phyloP scores from a whole-genome alignment of 306 rosid genomes.

The Lathyrus oleraceus region DNA sequence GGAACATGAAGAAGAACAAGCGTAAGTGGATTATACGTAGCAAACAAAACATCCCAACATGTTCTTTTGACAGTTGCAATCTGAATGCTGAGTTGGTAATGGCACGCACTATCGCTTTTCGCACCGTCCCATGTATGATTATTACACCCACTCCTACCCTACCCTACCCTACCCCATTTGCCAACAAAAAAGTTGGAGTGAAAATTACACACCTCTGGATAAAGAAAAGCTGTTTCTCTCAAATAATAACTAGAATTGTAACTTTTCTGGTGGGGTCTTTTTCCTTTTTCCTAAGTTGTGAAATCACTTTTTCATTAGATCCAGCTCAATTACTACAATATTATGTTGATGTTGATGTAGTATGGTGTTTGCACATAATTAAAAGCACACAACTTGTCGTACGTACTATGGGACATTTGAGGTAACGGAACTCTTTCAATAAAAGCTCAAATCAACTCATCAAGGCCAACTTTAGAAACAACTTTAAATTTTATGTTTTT shows the following conservation, averaged over 20 bases:
- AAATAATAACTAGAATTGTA: conserved; percentile 10
- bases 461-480: not conserved
- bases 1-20: not conserved
- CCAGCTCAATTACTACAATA: conserved; percentile 2
- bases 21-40: conserved; percentile 12
- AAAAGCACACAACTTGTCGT: not conserved
- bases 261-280: conserved; percentile 29
- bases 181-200: conserved; percentile 35
- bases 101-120: conserved; percentile 35
- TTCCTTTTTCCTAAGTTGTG: conserved; percentile 35
- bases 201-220: conserved; percentile 20
- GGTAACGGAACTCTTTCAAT: not conserved
- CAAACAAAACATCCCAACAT: conserved; percentile 43
- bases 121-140: conserved; percentile 56
- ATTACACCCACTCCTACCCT: conserved; percentile 44
- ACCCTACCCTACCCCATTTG: not conserved
- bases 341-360: conserved; percentile 6
- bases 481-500: too few relatives aligned
- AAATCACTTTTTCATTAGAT: not conserved
- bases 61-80: conserved; percentile 47
- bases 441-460: conserved; percentile 2
- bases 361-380: not conserved
- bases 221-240: conserved; percentile 37
- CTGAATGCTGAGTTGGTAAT: conserved; percentile 49
- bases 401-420: not conserved